Evolutionary conservation across 805 yeast genomes (phyloP).

Genomic region (Candida awuae): DNA sequence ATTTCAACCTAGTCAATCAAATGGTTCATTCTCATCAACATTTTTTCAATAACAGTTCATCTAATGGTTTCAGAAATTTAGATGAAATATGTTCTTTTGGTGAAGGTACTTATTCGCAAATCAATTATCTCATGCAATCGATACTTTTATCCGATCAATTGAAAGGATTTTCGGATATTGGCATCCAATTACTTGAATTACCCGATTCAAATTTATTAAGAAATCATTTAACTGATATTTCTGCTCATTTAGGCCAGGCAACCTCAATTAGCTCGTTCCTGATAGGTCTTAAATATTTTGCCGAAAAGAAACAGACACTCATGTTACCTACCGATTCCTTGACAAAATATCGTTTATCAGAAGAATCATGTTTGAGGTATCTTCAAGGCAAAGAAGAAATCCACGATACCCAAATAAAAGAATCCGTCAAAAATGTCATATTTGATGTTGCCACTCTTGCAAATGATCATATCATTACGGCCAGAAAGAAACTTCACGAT

Average conservation of each 20-base stretch:
- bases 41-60: conserved; percentile 40
- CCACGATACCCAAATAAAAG: conserved; percentile 17
- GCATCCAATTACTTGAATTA: conserved; percentile 39
- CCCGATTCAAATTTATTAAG: conserved; percentile 29
- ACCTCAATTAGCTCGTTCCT: conserved; percentile 60
- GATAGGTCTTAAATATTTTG: conserved; percentile 52
- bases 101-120: conserved; percentile 70
- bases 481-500: conserved; percentile 44
- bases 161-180: conserved; percentile 39
- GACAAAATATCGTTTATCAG: conserved; percentile 47
- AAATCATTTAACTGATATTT: conserved; percentile 43
- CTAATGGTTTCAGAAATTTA: conserved; percentile 33
- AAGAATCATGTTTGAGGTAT: conserved; percentile 50
- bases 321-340: conserved; percentile 57
- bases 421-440: conserved; percentile 45
- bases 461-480: conserved; percentile 71
- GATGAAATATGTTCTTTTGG: conserved; percentile 68
- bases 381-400: conserved; percentile 34
- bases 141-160: conserved; percentile 47
- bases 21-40: conserved; percentile 51
- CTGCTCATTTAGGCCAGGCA: conserved; percentile 81
- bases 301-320: conserved; percentile 40
- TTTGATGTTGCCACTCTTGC: conserved; percentile 68
- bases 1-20: conserved; percentile 47
- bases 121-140: conserved; percentile 59